phyloP scores from a whole-genome alignment of 768 basidiomycete genomes.

The Mycena olivaceomarginata region DNA sequence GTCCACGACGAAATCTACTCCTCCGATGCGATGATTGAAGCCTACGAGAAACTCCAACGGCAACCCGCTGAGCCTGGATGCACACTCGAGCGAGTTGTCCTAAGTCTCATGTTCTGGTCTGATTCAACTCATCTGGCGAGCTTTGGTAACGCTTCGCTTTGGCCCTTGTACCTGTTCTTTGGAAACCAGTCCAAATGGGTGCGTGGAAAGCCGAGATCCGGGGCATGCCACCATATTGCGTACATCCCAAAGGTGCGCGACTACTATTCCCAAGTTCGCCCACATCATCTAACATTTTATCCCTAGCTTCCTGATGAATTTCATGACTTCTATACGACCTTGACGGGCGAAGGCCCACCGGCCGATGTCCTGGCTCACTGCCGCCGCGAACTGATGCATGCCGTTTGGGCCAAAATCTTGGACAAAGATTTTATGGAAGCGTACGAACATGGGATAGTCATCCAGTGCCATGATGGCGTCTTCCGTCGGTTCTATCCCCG shows the following conservation, averaged over 20 bases:
- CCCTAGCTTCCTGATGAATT: conserved; percentile 11
- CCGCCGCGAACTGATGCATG: too few relatives aligned
- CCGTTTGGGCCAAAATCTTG: too few relatives aligned
- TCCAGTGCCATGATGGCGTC: too few relatives aligned
- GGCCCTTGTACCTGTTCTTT: conserved; percentile 65
- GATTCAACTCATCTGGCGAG: conserved; percentile 58
- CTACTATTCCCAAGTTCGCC: too few relatives aligned
- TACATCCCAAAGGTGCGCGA: conserved; percentile 56
- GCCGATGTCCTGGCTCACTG: too few relatives aligned
- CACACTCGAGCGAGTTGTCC: conserved; percentile 42
- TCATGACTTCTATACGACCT: neutral
- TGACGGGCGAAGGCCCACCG: conserved; percentile 13
- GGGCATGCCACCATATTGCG: conserved; percentile 56
- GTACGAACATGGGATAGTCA: too few relatives aligned
- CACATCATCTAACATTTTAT: too few relatives aligned
- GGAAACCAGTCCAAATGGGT: conserved; percentile 65
- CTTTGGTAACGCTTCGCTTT: conserved; percentile 60
- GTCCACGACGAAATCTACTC: neutral
- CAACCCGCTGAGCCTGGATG: neutral
- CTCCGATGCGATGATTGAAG: neutral
- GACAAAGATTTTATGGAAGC: too few relatives aligned
- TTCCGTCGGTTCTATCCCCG: conserved; percentile 30
- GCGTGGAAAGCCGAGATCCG: conserved; percentile 49
- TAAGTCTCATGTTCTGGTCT: conserved; percentile 55
- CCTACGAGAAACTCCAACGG: neutral